A percentile compares a stretch with the other conserved stretches of the same genome.
These are phyloP conservation scores for Eragrostis curvula DNA, from an alignment of 176 grass and related monocot genomes.

Conservation along the genomic window DNA sequence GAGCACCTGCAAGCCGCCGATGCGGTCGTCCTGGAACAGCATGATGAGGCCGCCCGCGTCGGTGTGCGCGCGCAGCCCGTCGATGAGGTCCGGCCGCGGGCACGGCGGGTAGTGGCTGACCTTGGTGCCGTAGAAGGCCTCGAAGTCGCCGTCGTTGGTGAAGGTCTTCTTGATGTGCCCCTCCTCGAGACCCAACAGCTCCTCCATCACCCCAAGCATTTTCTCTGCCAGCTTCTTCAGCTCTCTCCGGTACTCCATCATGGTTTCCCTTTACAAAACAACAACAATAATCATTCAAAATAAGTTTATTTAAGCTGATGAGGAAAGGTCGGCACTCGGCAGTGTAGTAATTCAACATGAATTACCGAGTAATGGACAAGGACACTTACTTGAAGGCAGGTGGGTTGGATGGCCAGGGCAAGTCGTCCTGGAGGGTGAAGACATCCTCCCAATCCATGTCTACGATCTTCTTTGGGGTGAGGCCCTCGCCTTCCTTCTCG, in stretches of 20 bases:
- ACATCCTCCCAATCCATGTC: constrained; percentile 86
- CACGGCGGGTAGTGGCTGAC: constrained; percentile 82
- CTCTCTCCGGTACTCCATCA: constrained; percentile 82
- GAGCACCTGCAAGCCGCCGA: constrained; percentile 74
- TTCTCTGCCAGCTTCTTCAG: constrained; percentile 72
- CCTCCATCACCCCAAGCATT: constrained; percentile 75
- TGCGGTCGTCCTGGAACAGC: constrained; percentile 87
- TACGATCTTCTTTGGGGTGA: constrained; percentile 23
- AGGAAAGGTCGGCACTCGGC: neutral
- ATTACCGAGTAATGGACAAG: neutral
- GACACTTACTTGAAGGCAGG: constrained; percentile 67
- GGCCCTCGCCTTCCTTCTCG: constrained; percentile 41
- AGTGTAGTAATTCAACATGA: neutral
- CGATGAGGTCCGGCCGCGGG: constrained; percentile 67
- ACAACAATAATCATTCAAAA: neutral
- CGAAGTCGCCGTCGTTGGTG: constrained; percentile 48
- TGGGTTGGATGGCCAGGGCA: constrained; percentile 80
- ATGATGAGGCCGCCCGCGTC: constrained; percentile 92
- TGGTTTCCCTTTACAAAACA: constrained; percentile 61
- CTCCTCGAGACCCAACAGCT: constrained; percentile 64
- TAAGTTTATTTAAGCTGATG: neutral
- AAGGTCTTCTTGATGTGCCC: constrained; percentile 66
- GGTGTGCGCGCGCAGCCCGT: constrained; percentile 85
- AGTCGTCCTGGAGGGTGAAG: constrained; percentile 72
- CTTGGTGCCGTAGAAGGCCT: constrained; percentile 69